Conservation (phyloP, 1,284 basidiomycete genomes). For the Entoloma clypeatum region DNA sequence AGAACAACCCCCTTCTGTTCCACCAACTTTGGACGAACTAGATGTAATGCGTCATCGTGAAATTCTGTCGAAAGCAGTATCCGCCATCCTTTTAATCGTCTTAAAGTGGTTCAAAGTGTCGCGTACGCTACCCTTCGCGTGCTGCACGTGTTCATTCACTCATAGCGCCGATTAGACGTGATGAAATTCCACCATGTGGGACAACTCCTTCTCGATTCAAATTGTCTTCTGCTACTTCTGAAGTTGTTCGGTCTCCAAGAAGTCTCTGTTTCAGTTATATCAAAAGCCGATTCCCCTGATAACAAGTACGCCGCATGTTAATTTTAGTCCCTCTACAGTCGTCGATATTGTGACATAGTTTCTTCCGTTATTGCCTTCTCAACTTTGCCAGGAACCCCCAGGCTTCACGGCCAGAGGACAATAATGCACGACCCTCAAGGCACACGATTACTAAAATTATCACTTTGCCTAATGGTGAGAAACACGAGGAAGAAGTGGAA, state of each 20-base stretch:
- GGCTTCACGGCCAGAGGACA: conserved; percentile 50
- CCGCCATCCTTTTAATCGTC: conserved; percentile 86
- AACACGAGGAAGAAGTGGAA: conserved; percentile 83
- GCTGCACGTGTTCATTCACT: background rate
- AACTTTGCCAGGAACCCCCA: conserved; percentile 67
- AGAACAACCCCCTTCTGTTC: conserved; percentile 59
- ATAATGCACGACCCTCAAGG: conserved; percentile 53
- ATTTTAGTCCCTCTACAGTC: conserved; percentile 7
- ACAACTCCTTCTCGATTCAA: conserved; percentile 92
- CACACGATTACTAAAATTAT: conserved; percentile 54
- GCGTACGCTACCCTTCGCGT: conserved; percentile 52
- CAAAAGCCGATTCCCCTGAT: conserved; percentile 86
- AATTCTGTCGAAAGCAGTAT: conserved; percentile 96
- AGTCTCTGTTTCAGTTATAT: conserved; percentile 76
- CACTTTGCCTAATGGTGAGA: conserved; percentile 64
- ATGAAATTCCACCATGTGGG: conserved; percentile 99
- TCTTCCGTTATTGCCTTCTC: conserved; percentile 91
- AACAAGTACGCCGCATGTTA: conserved; percentile 61
- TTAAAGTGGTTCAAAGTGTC: conserved; percentile 99
- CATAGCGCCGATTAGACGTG: conserved; percentile 55
- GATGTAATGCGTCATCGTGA: conserved; percentile 96
- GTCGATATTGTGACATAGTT: conserved; percentile 54
- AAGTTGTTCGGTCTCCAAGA: conserved; percentile 99
- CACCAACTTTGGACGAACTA: conserved; percentile 88
- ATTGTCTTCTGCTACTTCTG: conserved; percentile 89